Conservation (phyloP, 768 basidiomycete genomes). For the Brasilioporus rufonigricans region DNA sequence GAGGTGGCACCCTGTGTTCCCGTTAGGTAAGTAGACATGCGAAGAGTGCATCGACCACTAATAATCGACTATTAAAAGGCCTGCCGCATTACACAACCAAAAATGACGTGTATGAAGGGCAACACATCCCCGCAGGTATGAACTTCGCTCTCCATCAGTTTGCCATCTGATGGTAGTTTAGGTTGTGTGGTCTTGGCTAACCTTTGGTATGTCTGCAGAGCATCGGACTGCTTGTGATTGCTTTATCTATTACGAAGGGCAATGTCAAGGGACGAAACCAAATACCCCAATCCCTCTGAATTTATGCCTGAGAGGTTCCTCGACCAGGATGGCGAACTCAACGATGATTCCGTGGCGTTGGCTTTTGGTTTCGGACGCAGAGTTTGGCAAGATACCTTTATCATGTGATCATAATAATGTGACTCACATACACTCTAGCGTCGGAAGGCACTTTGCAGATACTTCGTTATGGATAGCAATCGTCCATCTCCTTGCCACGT, state of each 20-base stretch:
- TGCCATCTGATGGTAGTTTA: slow-evolving; percentile 17
- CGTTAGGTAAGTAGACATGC: slow-evolving; percentile 20
- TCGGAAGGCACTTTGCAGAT: slow-evolving; percentile 31
- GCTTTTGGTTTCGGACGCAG: slow-evolving; percentile 32
- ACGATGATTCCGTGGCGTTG: slow-evolving; percentile 21
- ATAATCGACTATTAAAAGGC: slow-evolving; percentile 15
- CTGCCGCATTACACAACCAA: slow-evolving; percentile 27
- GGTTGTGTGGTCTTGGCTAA: slow-evolving; percentile 31
- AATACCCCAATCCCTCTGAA: slow-evolving; percentile 25
- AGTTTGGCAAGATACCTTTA: slow-evolving; percentile 18
- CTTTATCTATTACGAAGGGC: slow-evolving; percentile 23
- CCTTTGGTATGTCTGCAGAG: slow-evolving; percentile 22
- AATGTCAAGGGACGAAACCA: slow-evolving; percentile 28
- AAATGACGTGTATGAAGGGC: slow-evolving; percentile 26
- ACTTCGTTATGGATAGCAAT: slow-evolving; percentile 33
- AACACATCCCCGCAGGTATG: slow-evolving; percentile 28
- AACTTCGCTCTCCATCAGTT: neutral
- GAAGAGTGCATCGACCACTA: neutral
- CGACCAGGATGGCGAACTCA: slow-evolving; percentile 21
- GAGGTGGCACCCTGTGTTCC: slow-evolving; percentile 35
- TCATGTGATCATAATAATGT: neutral
- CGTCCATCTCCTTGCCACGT: slow-evolving; percentile 28
- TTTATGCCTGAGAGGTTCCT: slow-evolving; percentile 32
- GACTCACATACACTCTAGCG: slow-evolving; percentile 16
- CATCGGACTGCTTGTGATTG: neutral